Base-by-base conservation (phyloP, 2,329 filamentous ascomycete species). In the Cladophialophora psammophila region DNA sequence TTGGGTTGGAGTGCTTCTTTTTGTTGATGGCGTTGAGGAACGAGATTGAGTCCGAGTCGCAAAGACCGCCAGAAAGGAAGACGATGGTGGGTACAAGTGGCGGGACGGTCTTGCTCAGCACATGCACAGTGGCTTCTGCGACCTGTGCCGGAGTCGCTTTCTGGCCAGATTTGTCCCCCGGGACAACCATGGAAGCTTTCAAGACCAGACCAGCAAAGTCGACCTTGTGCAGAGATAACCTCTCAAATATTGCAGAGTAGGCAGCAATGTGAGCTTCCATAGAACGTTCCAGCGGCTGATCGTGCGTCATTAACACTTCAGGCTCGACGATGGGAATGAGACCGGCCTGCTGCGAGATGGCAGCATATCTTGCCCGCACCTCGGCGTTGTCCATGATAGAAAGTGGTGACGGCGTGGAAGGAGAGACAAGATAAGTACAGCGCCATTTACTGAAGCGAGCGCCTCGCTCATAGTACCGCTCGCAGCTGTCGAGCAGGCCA, bases 391-490 rank as follows among this genome's bases (percentile, higher is more conserved):
- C 42, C 42, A 48, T 48, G 9, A 48, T 48, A 9, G 42, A n/a
- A 48, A 48, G 42, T 9, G 6, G 42, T 48, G n/a, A 48, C 42
- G n/a, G n/a, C 42, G 42, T 48, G 7, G n/a, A 20, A 9, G 42
- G 18, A 1, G 42, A 20, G 42, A 48, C 42, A 3, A 20, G 9
- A 9, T 48, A 48, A 18, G 42, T 20, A 48, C 42, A 48, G n/a
- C 42, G 42, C 42, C 42, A 48, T 20, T 48, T 48, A 48, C 42
- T 48, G 42, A 48, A 48, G 42, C n/a, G 42, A 48, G 42, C 42
- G 4, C n/a, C 42, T 48, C 42, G 9, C 42, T 48, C 42, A 8
- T 48, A 20, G n/a, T 20, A 48, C 20, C 20, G 42, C 6, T 48
- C 9, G 42, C 42, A 48, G 1, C 42, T 48, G 7, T 20, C n/a